Base-by-base conservation (phyloP, 768 basidiomycete genomes). In the Leucocoprinus leucothites region DNA sequence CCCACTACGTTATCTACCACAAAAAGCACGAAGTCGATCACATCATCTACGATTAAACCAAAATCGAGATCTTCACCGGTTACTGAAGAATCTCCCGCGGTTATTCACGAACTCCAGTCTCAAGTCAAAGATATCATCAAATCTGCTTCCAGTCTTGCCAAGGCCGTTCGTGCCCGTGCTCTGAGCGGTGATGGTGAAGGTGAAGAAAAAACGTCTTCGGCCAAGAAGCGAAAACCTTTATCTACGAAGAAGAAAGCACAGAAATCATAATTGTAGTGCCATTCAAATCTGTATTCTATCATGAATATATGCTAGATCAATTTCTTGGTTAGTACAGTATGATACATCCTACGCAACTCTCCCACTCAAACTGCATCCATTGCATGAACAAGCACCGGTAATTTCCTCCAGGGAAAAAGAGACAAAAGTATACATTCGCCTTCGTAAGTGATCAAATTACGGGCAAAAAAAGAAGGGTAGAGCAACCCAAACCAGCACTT, bases 111-210 rank as follows among this genome's bases (percentile, higher is more conserved):
- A 34, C 58, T 53, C 8, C 46, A 58, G 43, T 57, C 62, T 28
- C 53, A 59, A 3, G 61, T 76, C 25, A 67, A 65, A 53, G 65
- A 58, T 44, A 76, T 77, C 28, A 73, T 67, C 19, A 64, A 67
- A 19, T 74, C 73, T 18, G 70, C 74, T 18, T 65, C 71, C 8
- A 64, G 67, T 35, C 69, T 72, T 25, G 74, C 75, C 4, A 72
- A 67, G 51, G 60, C 58, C n/a, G 75, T 74, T 7, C 72, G 72
- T 44, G 63, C 65, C 18, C 68, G 66, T 55, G 69, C 65, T 9
- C 26, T 58, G 50, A 58, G 57, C 24, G 45, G 43, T 22, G 42
- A 34, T 44, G 51, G 18, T 21, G 26, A 18, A 26, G 50, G 6
- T 2, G 14, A 21, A 19, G 35, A 54, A 11, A 19, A 46, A 54